phyloP scores from a whole-genome alignment of 2,329 filamentous ascomycete genomes.

The Didymella exigua region DNA sequence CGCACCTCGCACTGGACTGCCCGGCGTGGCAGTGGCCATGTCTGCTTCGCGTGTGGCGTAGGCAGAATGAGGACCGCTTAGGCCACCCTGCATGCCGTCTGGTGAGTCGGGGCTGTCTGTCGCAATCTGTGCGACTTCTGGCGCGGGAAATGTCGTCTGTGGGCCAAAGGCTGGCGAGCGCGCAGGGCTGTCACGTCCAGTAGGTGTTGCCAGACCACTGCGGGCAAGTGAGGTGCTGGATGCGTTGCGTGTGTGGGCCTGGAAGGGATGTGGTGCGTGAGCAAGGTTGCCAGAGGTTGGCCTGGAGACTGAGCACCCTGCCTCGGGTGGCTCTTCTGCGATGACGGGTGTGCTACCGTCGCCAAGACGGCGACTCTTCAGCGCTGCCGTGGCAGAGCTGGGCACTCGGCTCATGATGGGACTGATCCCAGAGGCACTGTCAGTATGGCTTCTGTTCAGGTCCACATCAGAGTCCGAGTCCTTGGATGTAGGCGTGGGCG shows the following conservation, averaged over 20 bases:
- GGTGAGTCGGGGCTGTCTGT: conserved; percentile 45
- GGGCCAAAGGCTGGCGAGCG: conserved; percentile 60
- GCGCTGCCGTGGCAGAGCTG: conserved; percentile 49
- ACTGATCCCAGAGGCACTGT: conserved; percentile 67
- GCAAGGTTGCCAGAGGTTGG: conserved; percentile 38
- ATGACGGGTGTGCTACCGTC: conserved; percentile 59
- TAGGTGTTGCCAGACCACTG: conserved; percentile 64
- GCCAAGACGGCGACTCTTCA: conserved; percentile 48
- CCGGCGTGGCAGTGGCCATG: conserved; percentile 39
- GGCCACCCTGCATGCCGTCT: conserved; percentile 33
- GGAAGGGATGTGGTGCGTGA: conserved; percentile 34
- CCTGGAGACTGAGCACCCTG: conserved; percentile 44
- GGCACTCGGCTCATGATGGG: conserved; percentile 68
- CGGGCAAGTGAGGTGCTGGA: conserved; percentile 50
- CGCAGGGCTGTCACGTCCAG: conserved; percentile 65
- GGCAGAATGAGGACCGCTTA: conserved; percentile 29
- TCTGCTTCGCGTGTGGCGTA: conserved; percentile 47
- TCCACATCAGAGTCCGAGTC: conserved; percentile 53
- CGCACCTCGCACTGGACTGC: conserved; percentile 27
- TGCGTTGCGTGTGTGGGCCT: conserved; percentile 49
- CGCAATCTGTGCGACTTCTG: conserved; percentile 55
- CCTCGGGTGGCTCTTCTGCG: conserved; percentile 57
- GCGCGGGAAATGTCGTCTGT: conserved; percentile 51
- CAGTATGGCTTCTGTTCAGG: conserved; percentile 65
- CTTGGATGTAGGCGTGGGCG: conserved; percentile 58